Percentiles rank a stretch among this genome's conserved stretches.
Conservation (phyloP, 257 asterid species). For the Ocimum tenuiflorum region DNA sequence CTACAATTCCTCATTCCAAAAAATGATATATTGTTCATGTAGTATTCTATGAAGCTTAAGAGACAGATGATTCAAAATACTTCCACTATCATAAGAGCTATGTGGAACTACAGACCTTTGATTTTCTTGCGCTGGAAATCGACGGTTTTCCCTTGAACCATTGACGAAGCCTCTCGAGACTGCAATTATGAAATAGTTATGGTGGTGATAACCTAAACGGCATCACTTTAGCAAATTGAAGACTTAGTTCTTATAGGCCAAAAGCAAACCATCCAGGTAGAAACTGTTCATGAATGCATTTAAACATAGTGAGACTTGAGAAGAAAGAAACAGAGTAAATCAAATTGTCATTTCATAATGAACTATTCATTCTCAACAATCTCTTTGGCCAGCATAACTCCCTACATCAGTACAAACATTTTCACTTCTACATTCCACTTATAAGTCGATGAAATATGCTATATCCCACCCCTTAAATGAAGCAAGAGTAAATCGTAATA, state of each 20-base stretch:
- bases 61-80: not conserved
- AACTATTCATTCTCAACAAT: not conserved
- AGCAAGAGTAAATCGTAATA: not conserved
- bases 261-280: not conserved
- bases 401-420: not conserved
- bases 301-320: not conserved
- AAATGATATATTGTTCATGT: not conserved
- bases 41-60: constrained; percentile 1
- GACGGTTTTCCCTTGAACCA: constrained; percentile 87
- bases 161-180: constrained; percentile 86
- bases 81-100: not conserved
- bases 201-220: not conserved
- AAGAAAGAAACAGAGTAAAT: not conserved
- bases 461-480: not conserved
- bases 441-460: not conserved
- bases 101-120: constrained; percentile 51
- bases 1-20: not conserved
- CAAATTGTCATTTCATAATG: too few relatives aligned
- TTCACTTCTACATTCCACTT: not conserved
- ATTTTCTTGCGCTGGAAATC: constrained; percentile 93
- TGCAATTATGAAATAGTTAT: constrained; percentile 29
- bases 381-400: not conserved
- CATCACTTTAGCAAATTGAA: constrained; percentile 12
- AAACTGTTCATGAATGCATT: constrained; percentile 1
- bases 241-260: not conserved